These are phyloP conservation scores for Metschnikowia reukaufii DNA, from an alignment of 805 yeast genomes.

Conservation along the genomic window DNA sequence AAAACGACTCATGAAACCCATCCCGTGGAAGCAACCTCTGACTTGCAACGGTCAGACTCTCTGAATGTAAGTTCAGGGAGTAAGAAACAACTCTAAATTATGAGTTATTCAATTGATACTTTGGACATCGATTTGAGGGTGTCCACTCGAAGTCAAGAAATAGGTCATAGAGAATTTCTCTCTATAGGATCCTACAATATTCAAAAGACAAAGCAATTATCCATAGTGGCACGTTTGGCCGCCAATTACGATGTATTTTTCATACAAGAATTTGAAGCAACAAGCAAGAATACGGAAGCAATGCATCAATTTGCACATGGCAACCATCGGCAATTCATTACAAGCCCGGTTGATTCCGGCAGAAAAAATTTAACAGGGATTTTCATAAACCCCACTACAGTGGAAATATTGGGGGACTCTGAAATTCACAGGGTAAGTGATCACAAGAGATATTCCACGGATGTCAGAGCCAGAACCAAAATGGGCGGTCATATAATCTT, in stretches of 20 bases:
- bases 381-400: background rate
- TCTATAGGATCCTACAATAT: background rate
- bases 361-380: background rate
- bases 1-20: too few species aligned
- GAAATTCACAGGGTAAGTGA: background rate
- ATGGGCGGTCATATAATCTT: background rate
- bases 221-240: background rate
- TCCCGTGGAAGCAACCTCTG: too few species aligned
- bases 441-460: background rate
- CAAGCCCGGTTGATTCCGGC: background rate
- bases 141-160: background rate
- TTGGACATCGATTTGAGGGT: background rate
- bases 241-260: background rate
- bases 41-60: too few species aligned
- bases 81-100: too few species aligned
- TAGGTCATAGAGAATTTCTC: background rate
- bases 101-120: background rate
- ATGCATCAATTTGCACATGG: background rate
- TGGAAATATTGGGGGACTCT: background rate
- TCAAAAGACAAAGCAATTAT: background rate
- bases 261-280: background rate
- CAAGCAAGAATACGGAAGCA: background rate
- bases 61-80: too few species aligned
- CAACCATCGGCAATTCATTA: background rate
- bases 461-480: background rate